Evolutionary conservation across 2,329 filamentous ascomycete species (phyloP).

Genomic region (Teratosphaeria viscida): DNA sequence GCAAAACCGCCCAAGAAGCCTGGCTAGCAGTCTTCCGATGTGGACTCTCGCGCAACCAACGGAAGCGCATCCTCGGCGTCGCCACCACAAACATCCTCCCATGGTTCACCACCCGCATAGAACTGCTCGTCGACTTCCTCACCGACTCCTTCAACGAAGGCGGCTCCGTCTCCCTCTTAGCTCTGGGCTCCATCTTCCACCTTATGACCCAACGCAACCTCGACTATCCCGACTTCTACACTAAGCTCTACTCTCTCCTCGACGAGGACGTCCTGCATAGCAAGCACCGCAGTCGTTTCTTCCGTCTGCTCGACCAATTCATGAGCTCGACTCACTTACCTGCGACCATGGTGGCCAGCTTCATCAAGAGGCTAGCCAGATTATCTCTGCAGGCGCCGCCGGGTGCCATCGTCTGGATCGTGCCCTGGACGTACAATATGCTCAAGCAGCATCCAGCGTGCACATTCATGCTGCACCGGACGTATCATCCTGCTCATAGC

Average conservation of each 20-base stretch:
- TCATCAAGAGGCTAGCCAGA: slow-evolving; percentile 84
- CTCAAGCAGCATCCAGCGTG: slow-evolving; percentile 81
- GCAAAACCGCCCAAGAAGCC: slow-evolving; percentile 70
- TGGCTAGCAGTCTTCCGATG: slow-evolving; percentile 71
- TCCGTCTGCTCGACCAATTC: slow-evolving; percentile 84
- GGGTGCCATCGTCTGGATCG: slow-evolving; percentile 72
- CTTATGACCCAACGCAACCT: slow-evolving; percentile 88
- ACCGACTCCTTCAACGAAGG: slow-evolving; percentile 87
- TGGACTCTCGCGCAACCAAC: slow-evolving; percentile 58
- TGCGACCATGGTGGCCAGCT: slow-evolving; percentile 81
- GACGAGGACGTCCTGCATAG: slow-evolving; percentile 82
- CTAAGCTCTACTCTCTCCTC: slow-evolving; percentile 85
- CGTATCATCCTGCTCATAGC: slow-evolving; percentile 22
- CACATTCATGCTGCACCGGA: slow-evolving; percentile 92
- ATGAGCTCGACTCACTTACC: slow-evolving; percentile 86
- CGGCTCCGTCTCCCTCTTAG: slow-evolving; percentile 75
- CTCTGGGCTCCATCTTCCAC: slow-evolving; percentile 87
- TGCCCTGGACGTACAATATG: slow-evolving; percentile 94
- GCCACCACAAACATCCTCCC: slow-evolving; percentile 72
- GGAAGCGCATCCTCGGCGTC: slow-evolving; percentile 65
- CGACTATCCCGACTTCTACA: slow-evolving; percentile 75
- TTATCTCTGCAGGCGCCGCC: slow-evolving; percentile 82
- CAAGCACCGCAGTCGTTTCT: slow-evolving; percentile 86
- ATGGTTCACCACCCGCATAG: slow-evolving; percentile 71
- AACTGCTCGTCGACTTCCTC: slow-evolving; percentile 88